Evolutionary conservation across 495 filamentous ascomycete species (phyloP).

Genomic region (Lepraria neglecta): DNA sequence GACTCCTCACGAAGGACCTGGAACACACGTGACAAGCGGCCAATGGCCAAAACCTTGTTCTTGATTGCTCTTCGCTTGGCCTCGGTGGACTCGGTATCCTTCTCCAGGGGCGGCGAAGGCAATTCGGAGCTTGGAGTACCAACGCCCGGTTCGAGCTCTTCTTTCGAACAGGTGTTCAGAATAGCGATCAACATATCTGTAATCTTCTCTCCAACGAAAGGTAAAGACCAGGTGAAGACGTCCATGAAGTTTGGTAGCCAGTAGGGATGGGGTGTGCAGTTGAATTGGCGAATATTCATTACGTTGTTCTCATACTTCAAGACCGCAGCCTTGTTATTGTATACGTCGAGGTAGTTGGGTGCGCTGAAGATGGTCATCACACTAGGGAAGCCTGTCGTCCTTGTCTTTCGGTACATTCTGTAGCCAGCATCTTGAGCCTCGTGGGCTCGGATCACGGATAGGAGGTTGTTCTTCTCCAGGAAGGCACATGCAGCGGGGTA

Average conservation of each 20-base stretch:
- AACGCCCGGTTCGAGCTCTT: slow-evolving; percentile 79
- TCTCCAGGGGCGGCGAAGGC: slow-evolving; percentile 57
- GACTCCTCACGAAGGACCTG: slow-evolving; percentile 97
- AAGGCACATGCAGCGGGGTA: slow-evolving; percentile 98
- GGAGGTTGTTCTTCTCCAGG: slow-evolving; percentile 95
- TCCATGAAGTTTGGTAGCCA: slow-evolving; percentile 99
- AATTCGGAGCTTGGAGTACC: slow-evolving; percentile 59
- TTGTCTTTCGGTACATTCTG: slow-evolving; percentile 97
- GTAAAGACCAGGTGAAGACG: slow-evolving; percentile 97
- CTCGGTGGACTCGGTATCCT: slow-evolving; percentile 77
- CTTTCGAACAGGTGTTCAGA: slow-evolving; percentile 94
- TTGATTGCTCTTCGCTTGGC: slow-evolving; percentile 94
- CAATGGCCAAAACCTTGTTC: slow-evolving; percentile 98
- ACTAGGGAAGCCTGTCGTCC: slow-evolving; percentile 95
- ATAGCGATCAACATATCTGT: slow-evolving; percentile 99
- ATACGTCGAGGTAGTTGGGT: slow-evolving; percentile 98
- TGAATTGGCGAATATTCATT: slow-evolving; percentile 99
- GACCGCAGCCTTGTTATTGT: slow-evolving; percentile 99
- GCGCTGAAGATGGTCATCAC: slow-evolving; percentile 99
- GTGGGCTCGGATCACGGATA: slow-evolving; percentile 97
- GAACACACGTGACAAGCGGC: slow-evolving; percentile 94
- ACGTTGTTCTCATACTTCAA: slow-evolving; percentile 99
- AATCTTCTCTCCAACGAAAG: slow-evolving; percentile 98
- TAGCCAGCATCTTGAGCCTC: slow-evolving; percentile 98
- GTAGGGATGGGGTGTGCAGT: slow-evolving; percentile 98